Base-by-base conservation (phyloP, 2,329 filamentous ascomycete genomes). In the Ceratocystis colombiana region DNA sequence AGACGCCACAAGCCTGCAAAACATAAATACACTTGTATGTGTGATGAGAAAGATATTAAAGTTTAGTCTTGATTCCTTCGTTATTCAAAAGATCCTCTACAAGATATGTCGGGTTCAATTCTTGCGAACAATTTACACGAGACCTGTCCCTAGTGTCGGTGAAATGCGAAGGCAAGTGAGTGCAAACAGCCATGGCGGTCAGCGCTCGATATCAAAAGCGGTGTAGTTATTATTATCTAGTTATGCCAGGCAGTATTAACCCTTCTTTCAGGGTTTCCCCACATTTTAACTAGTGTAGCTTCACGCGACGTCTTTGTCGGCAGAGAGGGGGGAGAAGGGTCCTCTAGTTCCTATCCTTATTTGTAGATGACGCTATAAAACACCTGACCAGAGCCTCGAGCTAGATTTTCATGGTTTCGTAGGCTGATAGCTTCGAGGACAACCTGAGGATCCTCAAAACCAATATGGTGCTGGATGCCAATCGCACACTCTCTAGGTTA, bases 31-130 rank as follows among this genome's bases (percentile, higher is more conserved):
- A 46, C 45, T 46, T 15, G 20, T n/a, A 44, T 15, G 15, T 8
- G 45, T 41, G 8, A 17, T 2, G n/a, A 62, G 59, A 68, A 64
- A 12, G 37, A 57, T 53, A 12, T 44, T 28, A 61, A n/a, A n/a
- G 3, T 22, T 12, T 20, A n/a, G 22, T 20, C n/a, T 22, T n/a
- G 48, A 20, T 20, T n/a, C 22, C 12, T 53, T 1, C 1, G n/a
- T 53, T 8, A 53, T 53, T 25, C 15, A n/a, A 25, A 25, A 33
- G 25, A 28, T 37, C 15, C n/a, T 17, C 55, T 61, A 30, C 55
- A 61, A 7, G 1, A 7, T 33, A 33, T 33, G 30, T 33, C 6
- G 5, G 30, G 30, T 33, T 33, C 30, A 33, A 30, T n/a, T 61
- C 17, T 61, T 17, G 55, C 6, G 25, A 28, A 33, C 22, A 17